phyloP scores from a whole-genome alignment of 2,329 filamentous ascomycete genomes.

The Fusarium drepaniforme region DNA sequence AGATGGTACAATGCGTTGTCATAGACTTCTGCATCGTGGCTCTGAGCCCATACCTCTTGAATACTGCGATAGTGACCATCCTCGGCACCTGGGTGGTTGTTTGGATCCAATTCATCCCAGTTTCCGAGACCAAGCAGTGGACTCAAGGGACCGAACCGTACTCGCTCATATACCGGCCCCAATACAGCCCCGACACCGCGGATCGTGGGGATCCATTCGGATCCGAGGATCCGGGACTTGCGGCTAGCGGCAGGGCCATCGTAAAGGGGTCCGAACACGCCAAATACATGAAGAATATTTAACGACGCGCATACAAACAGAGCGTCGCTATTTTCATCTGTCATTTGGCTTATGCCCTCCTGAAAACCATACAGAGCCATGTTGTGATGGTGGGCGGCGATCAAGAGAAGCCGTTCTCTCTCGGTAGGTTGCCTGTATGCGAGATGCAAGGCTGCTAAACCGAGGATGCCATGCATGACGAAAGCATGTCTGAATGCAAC shows the following conservation, averaged over 20 bases:
- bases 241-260: not conserved
- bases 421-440: not conserved
- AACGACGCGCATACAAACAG: not conserved
- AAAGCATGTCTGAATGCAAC: not conserved
- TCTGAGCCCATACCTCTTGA: not conserved
- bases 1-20: not conserved
- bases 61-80: not conserved
- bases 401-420: not conserved
- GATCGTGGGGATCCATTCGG: not conserved
- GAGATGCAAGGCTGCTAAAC: not conserved
- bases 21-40: not conserved
- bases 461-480: not conserved
- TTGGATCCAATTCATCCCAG: not conserved
- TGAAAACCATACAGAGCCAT: not conserved
- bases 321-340: not conserved
- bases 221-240: not conserved
- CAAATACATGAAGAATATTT: not conserved
- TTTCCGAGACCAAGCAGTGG: not conserved
- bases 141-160: not conserved
- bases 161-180: not conserved
- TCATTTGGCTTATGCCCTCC: not conserved
- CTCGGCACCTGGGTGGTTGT: rapidly evolving
- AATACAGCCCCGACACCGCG: not conserved
- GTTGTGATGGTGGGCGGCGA: not conserved
- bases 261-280: not conserved